phyloP scores from a whole-genome alignment of 257 asterid species.

The Salvia splendens region DNA sequence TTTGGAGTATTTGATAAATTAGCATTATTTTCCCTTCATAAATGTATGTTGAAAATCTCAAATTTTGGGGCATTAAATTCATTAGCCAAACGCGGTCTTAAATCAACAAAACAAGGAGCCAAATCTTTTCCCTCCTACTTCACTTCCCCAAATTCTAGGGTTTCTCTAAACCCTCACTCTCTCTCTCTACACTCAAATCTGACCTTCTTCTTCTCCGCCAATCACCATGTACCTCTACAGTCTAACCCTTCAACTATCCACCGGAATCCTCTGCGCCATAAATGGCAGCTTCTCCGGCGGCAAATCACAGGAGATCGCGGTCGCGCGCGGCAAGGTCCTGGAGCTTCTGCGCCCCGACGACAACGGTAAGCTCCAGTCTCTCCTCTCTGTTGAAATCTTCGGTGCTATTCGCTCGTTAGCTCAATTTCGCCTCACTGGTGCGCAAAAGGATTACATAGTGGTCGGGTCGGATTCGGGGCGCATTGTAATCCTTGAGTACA shows the following conservation, averaged over 20 bases:
- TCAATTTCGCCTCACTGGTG: conserved; percentile 92
- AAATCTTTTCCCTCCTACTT: conserved; percentile 4
- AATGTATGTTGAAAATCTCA: too few species aligned
- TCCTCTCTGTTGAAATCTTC: conserved; percentile 87
- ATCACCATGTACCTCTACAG: conserved; percentile 80
- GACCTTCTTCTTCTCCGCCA: conserved; percentile 23
- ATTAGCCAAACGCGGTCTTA: conserved; percentile 4
- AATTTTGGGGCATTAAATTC: too few species aligned
- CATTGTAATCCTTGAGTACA: conserved; percentile 80
- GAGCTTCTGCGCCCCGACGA: conserved; percentile 97
- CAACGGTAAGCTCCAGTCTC: conserved; percentile 86
- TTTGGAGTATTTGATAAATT: too few species aligned
- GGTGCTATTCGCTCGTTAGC: conserved; percentile 93
- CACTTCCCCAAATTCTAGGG: conserved; percentile 41
- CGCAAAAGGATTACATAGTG: conserved; percentile 88
- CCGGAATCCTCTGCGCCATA: conserved; percentile 87
- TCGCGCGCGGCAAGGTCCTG: conserved; percentile 92
- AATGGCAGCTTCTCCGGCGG: conserved; percentile 98
- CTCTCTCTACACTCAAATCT: conserved; percentile 21
- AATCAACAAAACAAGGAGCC: background rate
- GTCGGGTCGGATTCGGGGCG: conserved; percentile 98
- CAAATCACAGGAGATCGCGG: conserved; percentile 80
- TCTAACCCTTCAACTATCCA: conserved; percentile 85
- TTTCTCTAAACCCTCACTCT: conserved; percentile 40
- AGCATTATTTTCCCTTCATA: too few species aligned